Base-by-base conservation (phyloP, 306 rosid species). In the Vicia faba region DNA sequence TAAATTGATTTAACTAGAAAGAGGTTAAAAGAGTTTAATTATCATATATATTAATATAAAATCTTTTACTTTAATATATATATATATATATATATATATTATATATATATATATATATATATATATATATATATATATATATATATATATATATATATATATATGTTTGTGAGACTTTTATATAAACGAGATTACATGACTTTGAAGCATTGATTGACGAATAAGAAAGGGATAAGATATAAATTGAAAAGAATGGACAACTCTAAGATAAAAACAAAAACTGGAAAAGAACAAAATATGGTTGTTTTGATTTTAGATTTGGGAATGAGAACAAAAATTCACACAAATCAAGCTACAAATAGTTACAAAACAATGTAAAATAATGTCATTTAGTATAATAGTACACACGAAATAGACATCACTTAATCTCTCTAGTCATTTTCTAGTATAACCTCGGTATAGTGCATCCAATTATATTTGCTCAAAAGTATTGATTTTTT, bases 211-310 rank as follows among this genome's bases (percentile, higher is more conserved):
- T 56, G 74, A 69, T 48, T 48, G 15, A 2, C 29, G 3, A 54
- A 23, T 11, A 16, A 7, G 7, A 2, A 46, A 7, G 15, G 33
- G 14, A 63, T 53, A 76, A 72, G 61, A 40, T 59, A 41, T 45
- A 38, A 62, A 76, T 1, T n/a, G 48, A n/a, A 43, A 13, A 43
- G 54, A 54, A 67, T 31, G 23, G 48, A 38, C 63, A 53, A 44
- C 29, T 68, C 75, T 76, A 71, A 75, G 16, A 64, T 15, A 23
- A 50, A 50, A 73, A 73, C 75, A 66, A 14, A 48, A 51, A 6
- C 5, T 51, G 31, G 9, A 18, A 31, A n/a, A 3, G 13, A 11
- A 1, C 18, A 28, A 51, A 38, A 69, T 51, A 56, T 50, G 41
- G 56, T 15, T 28, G n/a, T 29, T 13, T 72, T 53, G 14, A 43